Base-by-base conservation (phyloP, 2,329 filamentous ascomycete species). In the Cladosporium sp. region DNA sequence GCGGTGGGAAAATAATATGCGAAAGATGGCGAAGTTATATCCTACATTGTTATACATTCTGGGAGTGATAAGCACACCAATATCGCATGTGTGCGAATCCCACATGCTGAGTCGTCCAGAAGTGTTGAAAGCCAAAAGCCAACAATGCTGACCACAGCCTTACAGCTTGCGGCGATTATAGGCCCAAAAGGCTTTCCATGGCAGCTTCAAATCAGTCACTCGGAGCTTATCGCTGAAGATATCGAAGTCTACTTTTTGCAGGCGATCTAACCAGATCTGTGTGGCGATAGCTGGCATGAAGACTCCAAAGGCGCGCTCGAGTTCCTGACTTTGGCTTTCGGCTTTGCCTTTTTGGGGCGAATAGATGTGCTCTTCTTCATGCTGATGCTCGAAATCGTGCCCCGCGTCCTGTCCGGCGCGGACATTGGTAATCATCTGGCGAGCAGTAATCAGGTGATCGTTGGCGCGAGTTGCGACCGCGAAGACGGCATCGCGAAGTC, bases 371-470 rank as follows among this genome's bases (percentile, higher is more conserved):
- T 88, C 90, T 52, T 86, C 86, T 70, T 96, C 91, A 30, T 86
- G 84, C 61, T 88, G 82, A 69, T 97, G 90, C 75, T 97, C 93
- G 72, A 93, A 97, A 5, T 90, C 90, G 71, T 97, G 93, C 0
- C 88, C 90, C 0, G 90, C 84, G 51, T 85, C 86, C 65, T 88
- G 76, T 1, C 92, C 90, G 3, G 85, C 86, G 56, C 84, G 84
- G 19, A 96, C 76, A 67, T 89, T 90, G 69, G 86, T 87, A 61
- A 97, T 74, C 92, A 99, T 96, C 72, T 96, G 90, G 60, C 92
- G 82, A 1, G 89, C 93, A 0, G 93, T 97, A 65, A 97, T 96
- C 36, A 99, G 79, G 74, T 99, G 94, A 72, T 99, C 94, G 69
- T 95, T 95, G 6, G 94, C 94, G 38, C 93, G 84, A 0, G 94